These are phyloP conservation scores for Coccomyxa subellipsoidea DNA, from an alignment of 163 green algal species.

Conservation along the genomic window DNA sequence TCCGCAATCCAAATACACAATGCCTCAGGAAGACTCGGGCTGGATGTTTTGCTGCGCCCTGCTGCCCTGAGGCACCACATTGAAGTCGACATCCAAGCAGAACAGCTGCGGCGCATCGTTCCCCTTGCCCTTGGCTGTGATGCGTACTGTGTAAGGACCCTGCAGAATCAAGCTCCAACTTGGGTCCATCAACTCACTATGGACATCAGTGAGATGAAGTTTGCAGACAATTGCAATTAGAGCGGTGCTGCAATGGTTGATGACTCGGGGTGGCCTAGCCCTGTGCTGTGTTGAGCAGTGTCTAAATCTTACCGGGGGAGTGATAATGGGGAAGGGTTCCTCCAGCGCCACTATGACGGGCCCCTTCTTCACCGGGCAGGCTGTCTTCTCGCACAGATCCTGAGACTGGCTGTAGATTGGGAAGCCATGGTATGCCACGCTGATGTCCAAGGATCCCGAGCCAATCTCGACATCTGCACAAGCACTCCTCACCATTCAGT, in stretches of 20 bases:
- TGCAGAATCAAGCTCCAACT: not conserved
- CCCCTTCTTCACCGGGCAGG: slow-evolving; percentile 31
- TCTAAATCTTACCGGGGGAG: slow-evolving; percentile 16
- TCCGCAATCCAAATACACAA: too few relatives aligned
- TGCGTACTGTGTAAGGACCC: slow-evolving; percentile 28
- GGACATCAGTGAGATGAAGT: too few relatives aligned
- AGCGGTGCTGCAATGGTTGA: not conserved
- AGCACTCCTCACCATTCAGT: not conserved
- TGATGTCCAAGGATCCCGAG: slow-evolving; percentile 18
- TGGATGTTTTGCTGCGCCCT: not conserved
- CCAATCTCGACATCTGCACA: slow-evolving; percentile 7
- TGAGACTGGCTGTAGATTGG: slow-evolving; percentile 31
- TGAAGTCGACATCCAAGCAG: slow-evolving; percentile 31
- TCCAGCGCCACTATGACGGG: slow-evolving; percentile 20
- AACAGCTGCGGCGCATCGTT: slow-evolving; percentile 15
- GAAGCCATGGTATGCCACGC: slow-evolving; percentile 26
- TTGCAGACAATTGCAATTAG: not conserved
- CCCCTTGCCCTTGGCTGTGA: slow-evolving; percentile 12
- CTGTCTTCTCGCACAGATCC: slow-evolving; percentile 32
- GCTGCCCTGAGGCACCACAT: slow-evolving; percentile 6
- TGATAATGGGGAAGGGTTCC: slow-evolving; percentile 27
- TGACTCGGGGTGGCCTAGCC: not conserved
- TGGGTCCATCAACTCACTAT: not conserved
- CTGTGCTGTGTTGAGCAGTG: not conserved
- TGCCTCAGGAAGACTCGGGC: not conserved